Conservation (phyloP, 1,139 yeast species). For the Suhomyces bokatorum region DNA sequence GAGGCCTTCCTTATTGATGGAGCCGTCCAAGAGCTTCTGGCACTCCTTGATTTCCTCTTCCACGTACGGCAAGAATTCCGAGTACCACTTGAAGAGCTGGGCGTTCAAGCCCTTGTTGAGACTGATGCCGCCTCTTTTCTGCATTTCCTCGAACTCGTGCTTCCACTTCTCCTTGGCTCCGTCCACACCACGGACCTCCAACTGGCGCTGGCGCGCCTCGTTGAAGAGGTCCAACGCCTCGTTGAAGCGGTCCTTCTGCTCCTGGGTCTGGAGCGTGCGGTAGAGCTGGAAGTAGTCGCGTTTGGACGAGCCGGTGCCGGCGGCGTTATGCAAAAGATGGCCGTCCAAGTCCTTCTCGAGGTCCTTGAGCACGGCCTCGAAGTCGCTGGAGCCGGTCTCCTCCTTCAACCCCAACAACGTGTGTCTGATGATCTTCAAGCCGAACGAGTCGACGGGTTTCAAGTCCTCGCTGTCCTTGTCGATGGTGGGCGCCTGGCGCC, state of each 20-base stretch:
- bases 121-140: conserved; percentile 59
- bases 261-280: conserved; percentile 48
- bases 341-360: conserved; percentile 27
- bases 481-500: conserved; percentile 30
- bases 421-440: conserved; percentile 78
- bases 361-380: conserved; percentile 37
- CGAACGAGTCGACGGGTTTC: conserved; percentile 72
- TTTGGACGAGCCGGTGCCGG: conserved; percentile 24
- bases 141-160: conserved; percentile 72
- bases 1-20: conserved; percentile 18
- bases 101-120: conserved; percentile 65
- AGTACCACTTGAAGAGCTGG: conserved; percentile 77
- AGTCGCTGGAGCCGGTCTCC: conserved; percentile 22
- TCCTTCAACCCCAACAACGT: conserved; percentile 66
- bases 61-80: conserved; percentile 67
- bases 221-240: conserved; percentile 67
- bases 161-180: conserved; percentile 91
- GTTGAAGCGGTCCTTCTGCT: conserved; percentile 60
- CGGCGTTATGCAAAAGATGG: conserved; percentile 25
- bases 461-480: conserved; percentile 60
- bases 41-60: conserved; percentile 61
- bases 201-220: conserved; percentile 67
- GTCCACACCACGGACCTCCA: conserved; percentile 79
- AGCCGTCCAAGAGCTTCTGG: conserved; percentile 28
- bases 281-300: conserved; percentile 69